Base-by-base conservation (phyloP, 495 filamentous ascomycete genomes). In the Bombardia bombarda region DNA sequence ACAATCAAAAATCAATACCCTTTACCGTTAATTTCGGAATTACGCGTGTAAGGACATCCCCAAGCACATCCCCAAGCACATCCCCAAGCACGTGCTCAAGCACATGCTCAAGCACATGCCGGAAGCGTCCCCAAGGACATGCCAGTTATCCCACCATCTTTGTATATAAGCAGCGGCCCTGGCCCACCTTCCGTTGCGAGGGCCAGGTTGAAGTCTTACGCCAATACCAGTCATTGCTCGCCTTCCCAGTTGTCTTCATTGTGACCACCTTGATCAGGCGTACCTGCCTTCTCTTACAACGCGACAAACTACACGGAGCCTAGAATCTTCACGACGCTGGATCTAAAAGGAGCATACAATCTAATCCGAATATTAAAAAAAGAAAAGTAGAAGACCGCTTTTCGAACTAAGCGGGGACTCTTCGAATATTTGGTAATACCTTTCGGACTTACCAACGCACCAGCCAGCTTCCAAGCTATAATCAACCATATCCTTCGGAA, bases 341-440 rank as follows among this genome's bases (percentile, higher is more conserved):
- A 46, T 10, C 37, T 46, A 7, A 37, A 14, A 30, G 28, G 19
- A 0, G 31, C 26, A 3, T 46, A 40, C n/a, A 13, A 18, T 22
- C 16, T 25, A 7, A 47, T 40, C 21, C 10, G 16, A 3, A 46
- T 47, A 9, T 42, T 37, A 13, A 23, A 47, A 25, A 32, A 32
- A 2, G 32, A 47, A 18, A 17, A 47, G 18, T 47, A 13, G 32
- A 47, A 47, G 24, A 47, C 32, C 9, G 32, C 32, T 1, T 47
- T 47, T n/a, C 0, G 25, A 1, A 42, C 21, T 10, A 6, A 1
- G 1, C 31, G 37, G 13, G 23, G 45, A 16, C 18, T 33, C 24
- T 47, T 26, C n/a, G 7, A 42, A 32, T 47, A 47, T 32, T n/a
- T 31, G 4, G 22, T 47, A 24, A 42, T 47, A 23, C 25, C 18